Percentiles rank a stretch among this genome's conserved stretches.
Evolutionary conservation across 306 rosid species (phyloP).

Genomic region (Ceratonia siliqua): DNA sequence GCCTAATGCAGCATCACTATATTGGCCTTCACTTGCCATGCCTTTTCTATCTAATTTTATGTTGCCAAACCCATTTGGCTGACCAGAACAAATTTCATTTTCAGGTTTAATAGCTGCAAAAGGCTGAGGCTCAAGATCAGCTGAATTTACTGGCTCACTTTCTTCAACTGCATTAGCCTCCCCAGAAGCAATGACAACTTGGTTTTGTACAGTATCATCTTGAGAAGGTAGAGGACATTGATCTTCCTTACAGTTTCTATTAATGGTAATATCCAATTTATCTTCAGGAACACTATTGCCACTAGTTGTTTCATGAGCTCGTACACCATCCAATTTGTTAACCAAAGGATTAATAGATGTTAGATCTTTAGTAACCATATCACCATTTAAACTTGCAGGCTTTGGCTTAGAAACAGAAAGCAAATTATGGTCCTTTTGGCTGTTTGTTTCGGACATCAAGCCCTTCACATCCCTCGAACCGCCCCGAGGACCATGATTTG

Average conservation of each 20-base stretch:
- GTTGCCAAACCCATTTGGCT: constrained; percentile 65
- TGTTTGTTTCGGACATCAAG: constrained; percentile 50
- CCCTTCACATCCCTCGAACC: constrained; percentile 64
- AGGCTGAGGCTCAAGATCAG: constrained; percentile 45
- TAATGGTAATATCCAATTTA: constrained; percentile 49
- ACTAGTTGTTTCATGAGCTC: constrained; percentile 38
- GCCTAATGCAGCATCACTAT: constrained; percentile 56
- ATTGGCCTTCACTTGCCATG: constrained; percentile 59
- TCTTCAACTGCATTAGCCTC: constrained; percentile 50
- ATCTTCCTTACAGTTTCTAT: constrained; percentile 46
- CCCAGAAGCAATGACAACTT: constrained; percentile 47
- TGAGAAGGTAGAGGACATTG: constrained; percentile 48
- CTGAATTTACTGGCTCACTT: constrained; percentile 44
- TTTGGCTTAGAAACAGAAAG: constrained; percentile 64
- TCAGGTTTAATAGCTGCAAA: constrained; percentile 49
- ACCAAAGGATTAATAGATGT: constrained; percentile 49
- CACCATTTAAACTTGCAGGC: constrained; percentile 70
- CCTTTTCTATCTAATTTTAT: constrained; percentile 55
- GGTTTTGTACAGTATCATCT: constrained; percentile 40
- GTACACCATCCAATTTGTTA: constrained; percentile 54
- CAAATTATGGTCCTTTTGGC: constrained; percentile 56
- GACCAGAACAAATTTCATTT: constrained; percentile 57
- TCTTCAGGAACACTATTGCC: constrained; percentile 53
- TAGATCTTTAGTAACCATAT: constrained; percentile 43
- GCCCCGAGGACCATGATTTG: constrained; percentile 83